These are phyloP conservation scores for Pichia sp. DNA, from an alignment of 1,139 yeast genomes.

Conservation along the genomic window DNA sequence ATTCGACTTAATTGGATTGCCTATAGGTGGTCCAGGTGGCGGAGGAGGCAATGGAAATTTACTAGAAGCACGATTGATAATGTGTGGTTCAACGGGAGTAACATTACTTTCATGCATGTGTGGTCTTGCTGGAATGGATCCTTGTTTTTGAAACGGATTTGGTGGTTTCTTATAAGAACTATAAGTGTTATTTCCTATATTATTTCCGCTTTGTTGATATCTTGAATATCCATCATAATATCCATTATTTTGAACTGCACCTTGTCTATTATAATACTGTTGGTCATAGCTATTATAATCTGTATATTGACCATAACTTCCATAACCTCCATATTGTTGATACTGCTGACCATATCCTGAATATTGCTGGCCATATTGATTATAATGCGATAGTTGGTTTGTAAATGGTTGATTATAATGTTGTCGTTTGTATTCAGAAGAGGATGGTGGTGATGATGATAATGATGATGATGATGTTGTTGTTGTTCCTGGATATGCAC, in stretches of 20 bases:
- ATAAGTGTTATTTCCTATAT: not conserved
- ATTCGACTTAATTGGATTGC: not conserved
- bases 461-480: not conserved
- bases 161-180: not conserved
- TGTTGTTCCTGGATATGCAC: not conserved
- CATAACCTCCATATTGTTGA: not conserved
- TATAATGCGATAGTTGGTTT: not conserved
- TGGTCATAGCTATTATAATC: not conserved
- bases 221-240: not conserved
- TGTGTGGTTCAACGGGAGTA: too few relatives aligned
- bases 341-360: not conserved
- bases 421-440: not conserved
- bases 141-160: conserved; percentile 2
- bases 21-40: not conserved
- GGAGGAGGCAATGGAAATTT: not conserved
- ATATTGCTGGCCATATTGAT: not conserved
- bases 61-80: too few relatives aligned
- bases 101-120: too few relatives aligned
- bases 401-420: not conserved
- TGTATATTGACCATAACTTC: too few relatives aligned
- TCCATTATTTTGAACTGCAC: not conserved
- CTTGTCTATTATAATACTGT: not conserved
- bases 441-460: not conserved
- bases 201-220: not conserved
- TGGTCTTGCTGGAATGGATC: conserved; percentile 1